Percentiles rank a stretch among this genome's conserved stretches.
Conservation (phyloP, 306 rosid genomes). For the Acacia melanoxylon region DNA sequence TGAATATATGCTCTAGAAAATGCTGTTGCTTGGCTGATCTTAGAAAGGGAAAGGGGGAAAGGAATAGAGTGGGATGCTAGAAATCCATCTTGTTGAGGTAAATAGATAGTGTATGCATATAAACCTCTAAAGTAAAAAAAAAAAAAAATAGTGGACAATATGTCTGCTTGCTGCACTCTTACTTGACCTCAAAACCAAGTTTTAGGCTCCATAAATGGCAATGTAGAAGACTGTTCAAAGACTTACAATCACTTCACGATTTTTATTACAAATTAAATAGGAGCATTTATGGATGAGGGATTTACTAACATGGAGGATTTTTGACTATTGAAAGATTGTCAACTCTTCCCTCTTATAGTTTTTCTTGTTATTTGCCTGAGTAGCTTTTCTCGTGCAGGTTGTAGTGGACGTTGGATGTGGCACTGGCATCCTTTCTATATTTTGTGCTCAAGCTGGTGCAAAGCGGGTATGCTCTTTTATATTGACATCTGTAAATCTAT, state of each 20-base stretch:
- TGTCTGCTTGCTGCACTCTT: background rate
- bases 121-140: background rate
- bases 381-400: constrained; percentile 59
- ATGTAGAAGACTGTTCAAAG: background rate
- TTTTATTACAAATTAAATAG: background rate
- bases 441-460: constrained; percentile 99
- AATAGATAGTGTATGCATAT: background rate
- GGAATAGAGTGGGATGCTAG: background rate
- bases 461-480: constrained; percentile 65
- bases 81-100: background rate
- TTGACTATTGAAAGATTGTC: background rate
- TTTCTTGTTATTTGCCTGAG: background rate
- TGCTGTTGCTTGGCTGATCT: background rate
- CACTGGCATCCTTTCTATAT: constrained; percentile 93
- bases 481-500: constrained; percentile 7
- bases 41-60: background rate
- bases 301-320: background rate
- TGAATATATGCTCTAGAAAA: background rate
- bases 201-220: background rate
- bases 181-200: background rate
- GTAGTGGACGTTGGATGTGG: constrained; percentile 99
- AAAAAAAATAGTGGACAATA: background rate
- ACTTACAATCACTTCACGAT: background rate
- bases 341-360: background rate
- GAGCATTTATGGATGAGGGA: background rate